These are phyloP conservation scores for Colletotrichum nymphaeae DNA, from an alignment of 2,329 filamentous ascomycete species.

Conservation along the genomic window DNA sequence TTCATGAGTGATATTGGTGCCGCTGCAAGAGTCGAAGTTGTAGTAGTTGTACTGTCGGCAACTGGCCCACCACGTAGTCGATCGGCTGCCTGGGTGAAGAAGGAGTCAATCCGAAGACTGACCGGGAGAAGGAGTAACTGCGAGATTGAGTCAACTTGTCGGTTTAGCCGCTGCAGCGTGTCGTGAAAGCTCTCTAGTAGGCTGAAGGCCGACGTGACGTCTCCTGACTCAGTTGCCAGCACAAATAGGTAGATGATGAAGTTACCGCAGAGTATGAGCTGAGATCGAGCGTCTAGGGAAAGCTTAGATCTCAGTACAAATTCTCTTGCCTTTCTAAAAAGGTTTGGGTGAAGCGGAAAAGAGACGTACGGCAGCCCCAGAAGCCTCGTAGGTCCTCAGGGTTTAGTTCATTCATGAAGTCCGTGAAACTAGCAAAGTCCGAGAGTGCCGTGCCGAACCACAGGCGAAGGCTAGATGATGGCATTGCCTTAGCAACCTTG, in stretches of 20 bases:
- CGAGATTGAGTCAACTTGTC: slow-evolving; percentile 44
- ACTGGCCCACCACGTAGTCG: neutral
- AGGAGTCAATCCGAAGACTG: slow-evolving; percentile 51
- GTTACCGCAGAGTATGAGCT: slow-evolving; percentile 59
- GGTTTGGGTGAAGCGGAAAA: neutral
- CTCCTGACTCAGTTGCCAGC: slow-evolving; percentile 48
- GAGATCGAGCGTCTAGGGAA: slow-evolving; percentile 49
- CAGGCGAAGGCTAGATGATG: slow-evolving; percentile 48
- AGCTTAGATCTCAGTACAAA: neutral
- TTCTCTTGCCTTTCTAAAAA: neutral
- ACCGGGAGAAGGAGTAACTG: slow-evolving; percentile 49
- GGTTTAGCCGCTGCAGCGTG: slow-evolving; percentile 48
- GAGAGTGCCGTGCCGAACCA: slow-evolving; percentile 48
- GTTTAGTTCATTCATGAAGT: slow-evolving; percentile 50
- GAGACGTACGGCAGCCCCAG: slow-evolving; percentile 52
- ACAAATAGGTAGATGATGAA: slow-evolving; percentile 61
- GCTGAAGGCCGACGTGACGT: slow-evolving; percentile 49
- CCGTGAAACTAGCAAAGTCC: slow-evolving; percentile 51
- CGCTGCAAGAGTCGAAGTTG: neutral
- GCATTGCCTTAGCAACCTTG: slow-evolving; percentile 50
- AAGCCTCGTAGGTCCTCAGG: slow-evolving; percentile 52
- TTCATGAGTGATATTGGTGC: too few relatives aligned
- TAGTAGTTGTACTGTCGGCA: neutral
- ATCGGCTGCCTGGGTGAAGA: slow-evolving; percentile 49
- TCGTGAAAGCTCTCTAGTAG: slow-evolving; percentile 51